Conservation (phyloP, 108 stramenopile species). For the Craspedostauros australis region DNA sequence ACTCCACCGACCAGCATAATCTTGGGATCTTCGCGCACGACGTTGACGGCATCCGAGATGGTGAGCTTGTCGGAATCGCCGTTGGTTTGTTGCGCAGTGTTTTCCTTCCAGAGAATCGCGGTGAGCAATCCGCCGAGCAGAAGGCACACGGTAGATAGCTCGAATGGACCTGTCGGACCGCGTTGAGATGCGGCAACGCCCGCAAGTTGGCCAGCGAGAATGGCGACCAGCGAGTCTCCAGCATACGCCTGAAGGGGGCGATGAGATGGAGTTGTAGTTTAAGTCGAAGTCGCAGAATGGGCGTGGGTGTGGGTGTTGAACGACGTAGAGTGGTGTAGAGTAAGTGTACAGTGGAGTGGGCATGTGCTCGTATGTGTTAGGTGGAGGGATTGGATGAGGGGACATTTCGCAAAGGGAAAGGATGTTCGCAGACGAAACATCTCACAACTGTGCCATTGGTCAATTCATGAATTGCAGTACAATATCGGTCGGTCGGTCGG, state of each 20-base stretch:
- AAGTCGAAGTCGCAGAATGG: no score
- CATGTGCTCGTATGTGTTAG: no score
- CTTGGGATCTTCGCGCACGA: slow-evolving; percentile 71
- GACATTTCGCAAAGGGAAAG: neutral
- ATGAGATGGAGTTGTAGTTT: neutral
- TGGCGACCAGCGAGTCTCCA: slow-evolving; percentile 93
- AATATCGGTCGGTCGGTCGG: no score
- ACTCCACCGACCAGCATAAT: slow-evolving; percentile 89
- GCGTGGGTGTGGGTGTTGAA: no score
- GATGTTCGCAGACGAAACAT: neutral
- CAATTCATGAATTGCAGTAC: no score
- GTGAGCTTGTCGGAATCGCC: slow-evolving; percentile 34
- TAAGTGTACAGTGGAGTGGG: no score
- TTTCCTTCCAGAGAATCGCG: slow-evolving; percentile 88
- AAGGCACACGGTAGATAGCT: slow-evolving; percentile 87
- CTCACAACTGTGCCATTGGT: no score
- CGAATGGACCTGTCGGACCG: slow-evolving; percentile 96
- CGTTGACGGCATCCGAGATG: slow-evolving; percentile 76
- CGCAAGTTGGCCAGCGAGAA: slow-evolving; percentile 90
- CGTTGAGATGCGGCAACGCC: slow-evolving; percentile 61
- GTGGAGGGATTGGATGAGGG: no score
- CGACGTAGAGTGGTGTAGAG: no score
- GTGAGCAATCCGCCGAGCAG: slow-evolving; percentile 71
- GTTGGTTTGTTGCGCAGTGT: slow-evolving; percentile 35
- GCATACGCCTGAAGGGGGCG: slow-evolving; percentile 61